Conservation (phyloP, 805 yeast species). For the Wickerhamiella azymoides region DNA sequence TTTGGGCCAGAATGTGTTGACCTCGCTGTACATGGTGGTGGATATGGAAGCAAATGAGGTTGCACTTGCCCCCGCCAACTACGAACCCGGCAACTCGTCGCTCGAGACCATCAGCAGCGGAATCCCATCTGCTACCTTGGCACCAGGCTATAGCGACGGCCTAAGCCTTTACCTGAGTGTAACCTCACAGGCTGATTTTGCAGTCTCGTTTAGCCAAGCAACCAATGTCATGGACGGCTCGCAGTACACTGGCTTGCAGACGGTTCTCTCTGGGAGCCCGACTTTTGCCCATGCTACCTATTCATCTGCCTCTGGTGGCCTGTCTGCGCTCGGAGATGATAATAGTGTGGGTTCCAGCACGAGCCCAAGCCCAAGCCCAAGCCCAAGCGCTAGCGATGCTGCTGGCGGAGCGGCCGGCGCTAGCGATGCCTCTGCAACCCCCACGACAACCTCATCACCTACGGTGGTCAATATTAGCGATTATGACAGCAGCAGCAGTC, state of each 20-base stretch:
- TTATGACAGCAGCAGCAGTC: not conserved
- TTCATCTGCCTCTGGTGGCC: not conserved
- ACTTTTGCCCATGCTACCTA: not conserved
- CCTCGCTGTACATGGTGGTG: constrained; percentile 52
- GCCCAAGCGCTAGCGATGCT: not conserved
- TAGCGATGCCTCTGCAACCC: no score
- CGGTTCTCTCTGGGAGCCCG: not conserved
- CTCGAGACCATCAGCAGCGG: constrained; percentile 16
- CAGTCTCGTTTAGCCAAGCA: not conserved
- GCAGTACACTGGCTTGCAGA: not conserved
- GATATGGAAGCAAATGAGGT: constrained; percentile 46
- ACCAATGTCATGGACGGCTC: not conserved
- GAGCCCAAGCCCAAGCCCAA: not conserved
- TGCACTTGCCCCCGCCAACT: constrained; percentile 39
- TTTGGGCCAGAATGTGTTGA: constrained; percentile 53
- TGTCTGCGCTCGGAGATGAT: not conserved
- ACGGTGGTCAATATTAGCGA: not conserved
- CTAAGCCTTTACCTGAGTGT: constrained; percentile 5
- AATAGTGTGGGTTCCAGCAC: not conserved
- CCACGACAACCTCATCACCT: not conserved
- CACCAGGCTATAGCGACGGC: constrained; percentile 14
- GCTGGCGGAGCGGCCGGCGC: not conserved
- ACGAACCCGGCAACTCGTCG: constrained; percentile 15
- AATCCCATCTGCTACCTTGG: constrained; percentile 20
- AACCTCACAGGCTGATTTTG: not conserved